Evolutionary conservation across 345 rosid species (phyloP).

Genomic region (Anacardium occidentale): DNA sequence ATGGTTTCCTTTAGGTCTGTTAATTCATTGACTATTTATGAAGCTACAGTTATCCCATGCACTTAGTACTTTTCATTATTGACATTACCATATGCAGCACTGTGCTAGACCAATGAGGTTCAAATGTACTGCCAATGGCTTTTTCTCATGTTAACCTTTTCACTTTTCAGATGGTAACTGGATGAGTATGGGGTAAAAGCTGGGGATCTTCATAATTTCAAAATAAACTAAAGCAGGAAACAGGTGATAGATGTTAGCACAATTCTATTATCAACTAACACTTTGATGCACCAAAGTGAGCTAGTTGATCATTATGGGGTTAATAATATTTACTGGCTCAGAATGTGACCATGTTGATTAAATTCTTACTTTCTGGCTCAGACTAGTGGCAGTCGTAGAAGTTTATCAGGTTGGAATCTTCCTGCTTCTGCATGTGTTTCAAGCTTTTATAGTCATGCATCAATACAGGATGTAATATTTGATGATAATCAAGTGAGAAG

Average conservation of each 20-base stretch:
- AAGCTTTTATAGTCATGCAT: conserved; percentile 41
- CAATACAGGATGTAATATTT: conserved; percentile 69
- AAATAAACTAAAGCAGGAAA: background rate
- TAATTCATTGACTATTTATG: background rate
- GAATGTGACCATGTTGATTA: conserved; percentile 1
- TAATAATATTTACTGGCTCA: conserved; percentile 9
- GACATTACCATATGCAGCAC: background rate
- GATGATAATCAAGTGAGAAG: conserved; percentile 62
- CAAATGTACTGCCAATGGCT: conserved; percentile 4
- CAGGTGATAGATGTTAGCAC: background rate
- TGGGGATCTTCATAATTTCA: conserved; percentile 7
- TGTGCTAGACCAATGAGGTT: conserved; percentile 7
- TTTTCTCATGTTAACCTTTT: conserved; percentile 15
- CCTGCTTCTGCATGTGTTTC: conserved; percentile 83
- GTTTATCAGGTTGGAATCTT: conserved; percentile 77
- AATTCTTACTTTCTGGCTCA: conserved; percentile 32
- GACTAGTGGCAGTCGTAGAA: conserved; percentile 75
- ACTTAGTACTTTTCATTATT: background rate
- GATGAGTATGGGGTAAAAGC: conserved; percentile 94
- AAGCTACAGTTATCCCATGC: background rate
- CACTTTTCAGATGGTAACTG: conserved; percentile 70
- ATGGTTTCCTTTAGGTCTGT: background rate
- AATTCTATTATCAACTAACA: background rate
- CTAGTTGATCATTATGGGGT: background rate
- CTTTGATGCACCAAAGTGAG: background rate